Base-by-base conservation (phyloP, 257 asterid genomes). In the Ophiorrhiza pumila region DNA sequence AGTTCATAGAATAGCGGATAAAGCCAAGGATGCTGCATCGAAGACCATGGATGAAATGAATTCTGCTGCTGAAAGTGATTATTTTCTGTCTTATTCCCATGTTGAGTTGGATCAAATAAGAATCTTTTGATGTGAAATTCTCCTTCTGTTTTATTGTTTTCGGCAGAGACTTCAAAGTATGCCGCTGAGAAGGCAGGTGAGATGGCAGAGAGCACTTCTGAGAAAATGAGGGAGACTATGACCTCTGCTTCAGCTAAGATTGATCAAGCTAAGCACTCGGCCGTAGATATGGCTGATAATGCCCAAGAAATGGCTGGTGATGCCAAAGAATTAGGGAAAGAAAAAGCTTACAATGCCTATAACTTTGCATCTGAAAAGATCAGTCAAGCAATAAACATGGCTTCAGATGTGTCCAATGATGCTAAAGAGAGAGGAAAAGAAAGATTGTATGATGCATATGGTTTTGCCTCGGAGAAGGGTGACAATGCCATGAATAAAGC, bases 161-260 rank as follows among this genome's bases (percentile, higher is more conserved):
- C 23, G 52, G 61, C 83, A 89, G 96, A 79, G 74, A 73, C 91
- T 4, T 79, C 89, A 27, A 83, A 69, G 60, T 77, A 72, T 46
- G 87, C 89, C 37, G 82, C 88, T 39, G 78, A 80, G 31, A 83
- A 82, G 82, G 92, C 76, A 7, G 74, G 58, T 32, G 80, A 86
- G 11, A n/a, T 73, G 68, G 73, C 72, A 46, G 55, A 47, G 18
- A 31, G 25, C 47, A 64, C 80, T 55, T 76, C 76, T 18, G 60
- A 73, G 46, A 64, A 35, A 53, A 64, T 23, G 57, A 35, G 63
- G 17, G 72, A 15, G 9, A 15, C 71, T 35, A 49, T 23, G 35
- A 42, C 23, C 22, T 23, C 13, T 35, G 77, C 71, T 34, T 73
- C 71, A 14, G 64, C 52, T 2, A 63, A 49, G 27, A 22, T 65